phyloP scores from a whole-genome alignment of 495 filamentous ascomycete species.

The Staphylotrichum longicolle region DNA sequence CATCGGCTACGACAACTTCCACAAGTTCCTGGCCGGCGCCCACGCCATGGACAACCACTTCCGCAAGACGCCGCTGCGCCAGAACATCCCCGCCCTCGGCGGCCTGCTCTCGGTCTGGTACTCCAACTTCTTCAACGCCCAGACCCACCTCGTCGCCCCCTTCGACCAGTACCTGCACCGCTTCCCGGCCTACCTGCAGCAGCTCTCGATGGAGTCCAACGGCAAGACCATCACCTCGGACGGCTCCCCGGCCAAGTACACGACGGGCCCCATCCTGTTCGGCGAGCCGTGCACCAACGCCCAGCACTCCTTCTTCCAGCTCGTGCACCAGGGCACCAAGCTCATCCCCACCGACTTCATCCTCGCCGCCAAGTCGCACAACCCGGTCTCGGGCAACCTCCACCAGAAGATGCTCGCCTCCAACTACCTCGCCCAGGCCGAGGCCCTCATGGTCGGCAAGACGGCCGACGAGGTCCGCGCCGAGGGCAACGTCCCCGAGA shows the following conservation, averaged over 20 bases:
- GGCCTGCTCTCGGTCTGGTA: conserved; percentile 97
- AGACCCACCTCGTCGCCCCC: conserved; percentile 94
- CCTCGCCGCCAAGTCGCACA: conserved; percentile 91
- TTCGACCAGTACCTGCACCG: conserved; percentile 99
- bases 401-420: conserved; percentile 99
- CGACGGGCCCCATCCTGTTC: conserved; percentile 88
- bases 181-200: conserved; percentile 98
- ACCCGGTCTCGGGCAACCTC: conserved; percentile 84
- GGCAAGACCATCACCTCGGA: conserved; percentile 94
- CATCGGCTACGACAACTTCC: conserved; percentile 96
- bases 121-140: conserved; percentile 95
- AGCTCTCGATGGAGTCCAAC: conserved; percentile 99
- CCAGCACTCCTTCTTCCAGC: conserved; percentile 99
- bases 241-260: conserved; percentile 92
- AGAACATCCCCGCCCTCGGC: conserved; percentile 92
- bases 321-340: conserved; percentile 98
- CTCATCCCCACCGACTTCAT: conserved; percentile 98
- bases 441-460: conserved; percentile 98
- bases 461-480: conserved; percentile 83
- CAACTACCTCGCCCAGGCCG: conserved; percentile 97
- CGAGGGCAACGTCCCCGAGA: conserved; percentile 72
- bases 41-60: conserved; percentile 99
- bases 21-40: conserved; percentile 90
- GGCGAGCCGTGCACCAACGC: conserved; percentile 98
- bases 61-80: conserved; percentile 78